A percentile compares a stretch with the other conserved stretches of the same genome.
Conservation (phyloP, 1,284 basidiomycete genomes). For the Rhodofomes roseus region DNA sequence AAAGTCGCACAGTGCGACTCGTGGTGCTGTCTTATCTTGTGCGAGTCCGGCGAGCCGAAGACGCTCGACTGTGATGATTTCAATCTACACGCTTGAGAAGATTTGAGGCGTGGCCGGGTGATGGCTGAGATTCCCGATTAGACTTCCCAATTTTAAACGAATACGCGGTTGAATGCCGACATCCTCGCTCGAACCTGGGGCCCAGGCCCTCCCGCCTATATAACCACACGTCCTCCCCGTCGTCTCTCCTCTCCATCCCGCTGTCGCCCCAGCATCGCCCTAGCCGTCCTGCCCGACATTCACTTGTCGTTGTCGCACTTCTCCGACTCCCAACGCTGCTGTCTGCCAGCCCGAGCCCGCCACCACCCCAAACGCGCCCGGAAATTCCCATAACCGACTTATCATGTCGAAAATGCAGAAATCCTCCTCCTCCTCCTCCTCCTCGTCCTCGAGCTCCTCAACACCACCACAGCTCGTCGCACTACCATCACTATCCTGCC, state of each 20-base stretch:
- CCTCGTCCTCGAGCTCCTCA: conserved; percentile 20
- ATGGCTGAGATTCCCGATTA: conserved; percentile 11
- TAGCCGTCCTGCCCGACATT: conserved; percentile 3
- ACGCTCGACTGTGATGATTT: neutral
- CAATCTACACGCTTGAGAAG: neutral
- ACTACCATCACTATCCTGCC: conserved; percentile 64
- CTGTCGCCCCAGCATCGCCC: conserved; percentile 1
- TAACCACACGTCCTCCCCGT: conserved; percentile 17
- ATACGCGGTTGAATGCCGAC: conserved; percentile 19
- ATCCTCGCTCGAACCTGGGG: conserved; percentile 16
- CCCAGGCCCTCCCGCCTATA: conserved; percentile 25
- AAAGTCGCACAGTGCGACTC: conserved; percentile 4
- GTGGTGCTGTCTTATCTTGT: conserved; percentile 4
- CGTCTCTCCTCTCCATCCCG: conserved; percentile 10
- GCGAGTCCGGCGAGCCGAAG: neutral
- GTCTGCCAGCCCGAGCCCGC: too few species aligned
- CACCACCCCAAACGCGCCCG: conserved; percentile 4
- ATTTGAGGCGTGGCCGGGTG: neutral
- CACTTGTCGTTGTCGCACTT: conserved; percentile 9
- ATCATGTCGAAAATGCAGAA: conserved; percentile 25
- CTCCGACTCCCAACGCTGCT: neutral
- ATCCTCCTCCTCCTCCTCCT: conserved; percentile 25
- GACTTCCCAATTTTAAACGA: conserved; percentile 6
- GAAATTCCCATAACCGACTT: conserved; percentile 5
- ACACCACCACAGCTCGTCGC: conserved; percentile 51